Base-by-base conservation (phyloP, 139 green algal species). In the Ulvella scutata region DNA sequence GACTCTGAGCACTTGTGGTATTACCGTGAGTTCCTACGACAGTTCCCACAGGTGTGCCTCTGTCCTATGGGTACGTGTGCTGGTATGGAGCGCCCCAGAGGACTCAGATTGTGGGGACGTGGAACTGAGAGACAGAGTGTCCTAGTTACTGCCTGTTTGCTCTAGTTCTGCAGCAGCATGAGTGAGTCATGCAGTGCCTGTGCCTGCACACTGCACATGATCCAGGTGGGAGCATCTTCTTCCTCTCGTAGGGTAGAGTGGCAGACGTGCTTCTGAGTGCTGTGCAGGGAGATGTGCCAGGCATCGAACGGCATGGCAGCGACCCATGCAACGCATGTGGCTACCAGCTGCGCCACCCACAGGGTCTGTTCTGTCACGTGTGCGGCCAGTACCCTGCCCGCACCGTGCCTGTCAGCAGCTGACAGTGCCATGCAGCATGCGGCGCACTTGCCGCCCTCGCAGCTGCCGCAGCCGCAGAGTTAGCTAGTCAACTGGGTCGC, bases 351-450 rank as follows among this genome's bases (percentile, higher is more conserved):
- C 40, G 40, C 13, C 40, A 59, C 17, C 40, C 40, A 26, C 40
- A 59, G 40, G 40, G 40, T 13, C 40, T 59, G 13, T 59, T 59
- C 40, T 59, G 40, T 17, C 40, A 59, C 17, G 40, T 59, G 40
- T 59, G 40, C 40, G 40, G 40, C 40, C 13, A 26, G 40, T 59
- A 59, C 17, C 40, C 40, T 13, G 40, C 40, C 13, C 40, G 40
- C 13, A 59, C 13, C 13, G 40, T 59, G 40, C 35, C 74, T 17
- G 43, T 73, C 60, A 79, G 75, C 43, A 75, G 77, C 43, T 73
- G n/a, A n/a, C n/a, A n/a, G n/a, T n/a, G n/a, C n/a, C n/a, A n/a
- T n/a, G n/a, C n/a, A n/a, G n/a, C n/a, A n/a, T n/a, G n/a, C n/a
- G n/a, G n/a, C n/a, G n/a, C n/a, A n/a, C n/a, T n/a, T n/a, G n/a